Base-by-base conservation (phyloP, 1,284 basidiomycete genomes). In the Trichosporon sp. region DNA sequence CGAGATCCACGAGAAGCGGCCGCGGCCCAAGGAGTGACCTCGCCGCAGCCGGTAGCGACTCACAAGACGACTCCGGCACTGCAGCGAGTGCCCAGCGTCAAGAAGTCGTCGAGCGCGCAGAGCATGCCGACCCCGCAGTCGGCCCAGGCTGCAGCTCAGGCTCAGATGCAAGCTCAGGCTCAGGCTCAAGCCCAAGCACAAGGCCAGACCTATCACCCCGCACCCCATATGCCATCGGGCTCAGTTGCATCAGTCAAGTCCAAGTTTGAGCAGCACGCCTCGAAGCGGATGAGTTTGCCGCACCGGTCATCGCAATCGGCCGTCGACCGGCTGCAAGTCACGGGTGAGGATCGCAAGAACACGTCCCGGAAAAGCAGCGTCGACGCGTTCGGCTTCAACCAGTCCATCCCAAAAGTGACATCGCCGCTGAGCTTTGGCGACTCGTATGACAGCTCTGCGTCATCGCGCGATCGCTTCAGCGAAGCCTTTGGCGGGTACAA, bases 331-430 rank as follows among this genome's bases (percentile, higher is more conserved):
- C 56, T 74, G 1, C 74, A 77, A 58, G 68, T 75, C 37, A 75
- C 76, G 5, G 75, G 74, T 25, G 74, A 77, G 19, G 61, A 40
- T 56, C 34, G 21, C 37, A 52, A 56, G 34, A 56, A 40, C 14
- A 46, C 62, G 11, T 61, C 69, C 11, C 37, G 65, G 6, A 59
- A 65, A 23, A 36, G 33, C 31, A 62, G 66, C 27, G 40, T 72
- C 13, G 76, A 78, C 44, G 76, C 74, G 10, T 78, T 78, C 56
- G 76, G 76, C 1, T 64, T 73, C 21, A 34, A 32, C 19, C 32
- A 36, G 13, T 56, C 60, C 2, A 29, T 32, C 2, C 32, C 49
- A 11, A 63, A 44, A 32, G 57, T 56, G 49, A 60, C 19, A 37
- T 60, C 63, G 21, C 61, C 61, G 14, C 29, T 33, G 5, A 61